These are phyloP conservation scores for Erigeron philadelphicus DNA, from an alignment of 140 eudicot species.

Conservation along the genomic window DNA sequence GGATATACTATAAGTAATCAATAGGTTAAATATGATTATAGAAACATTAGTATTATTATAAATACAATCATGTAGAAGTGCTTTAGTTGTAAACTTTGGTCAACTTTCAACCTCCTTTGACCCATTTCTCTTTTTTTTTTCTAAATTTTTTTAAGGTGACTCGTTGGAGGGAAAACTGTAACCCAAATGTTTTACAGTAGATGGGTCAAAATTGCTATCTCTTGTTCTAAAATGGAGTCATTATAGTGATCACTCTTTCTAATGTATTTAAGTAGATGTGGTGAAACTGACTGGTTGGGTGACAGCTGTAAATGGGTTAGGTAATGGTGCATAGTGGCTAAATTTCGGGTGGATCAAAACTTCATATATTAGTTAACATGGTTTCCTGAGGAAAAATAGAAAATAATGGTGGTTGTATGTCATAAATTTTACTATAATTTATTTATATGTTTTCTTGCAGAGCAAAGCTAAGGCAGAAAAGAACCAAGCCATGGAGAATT, in stretches of 20 bases:
- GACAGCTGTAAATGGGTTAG: not conserved
- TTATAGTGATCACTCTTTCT: not conserved
- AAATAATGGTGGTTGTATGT: not conserved
- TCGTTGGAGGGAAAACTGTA: not conserved
- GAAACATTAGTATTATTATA: not conserved
- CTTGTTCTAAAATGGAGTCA: not conserved
- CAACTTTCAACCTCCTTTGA: constrained; percentile 1
- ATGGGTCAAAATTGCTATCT: not conserved
- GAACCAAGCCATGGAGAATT: constrained; percentile 81
- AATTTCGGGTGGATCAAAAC: not conserved
- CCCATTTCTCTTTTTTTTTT: not conserved
- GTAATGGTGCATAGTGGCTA: not conserved
- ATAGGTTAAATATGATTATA: not conserved
- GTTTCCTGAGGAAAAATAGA: not conserved
- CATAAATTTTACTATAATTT: not conserved
- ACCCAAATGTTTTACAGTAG: not conserved
- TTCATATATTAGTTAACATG: too few relatives aligned
- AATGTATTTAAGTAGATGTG: not conserved
- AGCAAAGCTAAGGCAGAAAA: constrained; percentile 92
- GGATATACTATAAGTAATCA: not conserved
- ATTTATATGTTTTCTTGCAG: constrained; percentile 31
- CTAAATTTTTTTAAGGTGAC: not conserved
- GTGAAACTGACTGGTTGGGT: not conserved
- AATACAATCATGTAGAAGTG: not conserved
- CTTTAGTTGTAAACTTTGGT: not conserved